Conservation (phyloP, 495 filamentous ascomycete genomes). For the Penicillium crystallinum region DNA sequence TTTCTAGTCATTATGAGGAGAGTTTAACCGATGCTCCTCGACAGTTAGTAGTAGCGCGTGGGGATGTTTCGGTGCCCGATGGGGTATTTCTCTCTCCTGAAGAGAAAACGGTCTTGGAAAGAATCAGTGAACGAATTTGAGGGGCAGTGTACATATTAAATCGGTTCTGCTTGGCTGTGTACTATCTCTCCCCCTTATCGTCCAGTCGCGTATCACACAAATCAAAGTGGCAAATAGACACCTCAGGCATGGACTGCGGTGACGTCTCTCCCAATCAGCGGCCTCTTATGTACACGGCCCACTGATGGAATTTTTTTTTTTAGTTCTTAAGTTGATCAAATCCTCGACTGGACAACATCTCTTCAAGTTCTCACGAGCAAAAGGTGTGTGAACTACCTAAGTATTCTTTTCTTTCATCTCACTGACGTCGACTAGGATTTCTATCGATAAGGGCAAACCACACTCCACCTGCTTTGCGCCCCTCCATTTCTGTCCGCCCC, state of each 20-base stretch:
- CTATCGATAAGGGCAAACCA: conserved; percentile 43
- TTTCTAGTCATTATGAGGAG: conserved; percentile 24
- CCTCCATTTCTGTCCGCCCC: conserved; percentile 35
- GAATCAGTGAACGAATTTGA: conserved; percentile 32
- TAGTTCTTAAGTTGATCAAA: conserved; percentile 23
- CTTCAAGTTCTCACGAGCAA: background rate
- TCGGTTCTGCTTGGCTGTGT: background rate
- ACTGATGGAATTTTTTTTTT: conserved; percentile 31
- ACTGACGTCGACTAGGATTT: conserved; percentile 14
- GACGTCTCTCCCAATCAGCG: conserved; percentile 30
- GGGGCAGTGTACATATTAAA: background rate
- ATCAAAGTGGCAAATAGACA: conserved; percentile 15
- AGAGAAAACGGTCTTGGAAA: conserved; percentile 28
- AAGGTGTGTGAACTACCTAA: background rate
- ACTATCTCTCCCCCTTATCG: background rate
- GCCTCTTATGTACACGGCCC: conserved; percentile 14
- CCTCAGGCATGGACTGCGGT: conserved; percentile 15
- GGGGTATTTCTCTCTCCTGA: conserved; percentile 29
- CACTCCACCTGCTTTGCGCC: conserved; percentile 31
- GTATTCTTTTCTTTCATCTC: conserved; percentile 6
- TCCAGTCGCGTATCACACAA: conserved; percentile 1
- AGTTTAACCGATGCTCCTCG: conserved; percentile 22
- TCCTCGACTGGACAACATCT: background rate
- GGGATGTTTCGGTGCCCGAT: conserved; percentile 29
- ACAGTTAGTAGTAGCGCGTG: conserved; percentile 29